phyloP scores from a whole-genome alignment of 129 eudicot genomes.

The Arctium minus region DNA sequence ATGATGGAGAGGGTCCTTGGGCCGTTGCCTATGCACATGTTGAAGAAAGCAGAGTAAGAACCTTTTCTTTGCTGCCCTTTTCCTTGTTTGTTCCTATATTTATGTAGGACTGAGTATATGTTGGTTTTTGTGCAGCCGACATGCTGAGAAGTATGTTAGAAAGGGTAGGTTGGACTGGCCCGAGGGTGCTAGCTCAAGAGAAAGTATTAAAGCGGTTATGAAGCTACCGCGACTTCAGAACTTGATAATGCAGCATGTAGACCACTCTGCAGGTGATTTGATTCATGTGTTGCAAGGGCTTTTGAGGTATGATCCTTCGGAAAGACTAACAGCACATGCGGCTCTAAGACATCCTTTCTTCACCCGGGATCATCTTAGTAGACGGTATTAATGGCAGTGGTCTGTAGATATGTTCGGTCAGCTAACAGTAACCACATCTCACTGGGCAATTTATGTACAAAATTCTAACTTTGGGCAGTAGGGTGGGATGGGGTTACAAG shows the following conservation, averaged over 20 bases:
- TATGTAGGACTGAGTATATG: neutral
- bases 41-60: slow-evolving; percentile 57
- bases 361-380: slow-evolving; percentile 35
- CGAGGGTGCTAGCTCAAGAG: slow-evolving; percentile 58
- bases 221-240: slow-evolving; percentile 66
- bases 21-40: slow-evolving; percentile 54
- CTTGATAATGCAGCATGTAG: slow-evolving; percentile 40
- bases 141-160: slow-evolving; percentile 53
- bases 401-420: neutral
- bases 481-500: neutral
- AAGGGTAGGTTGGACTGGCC: slow-evolving; percentile 62
- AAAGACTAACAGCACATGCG: slow-evolving; percentile 48
- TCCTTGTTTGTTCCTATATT: neutral
- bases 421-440: neutral
- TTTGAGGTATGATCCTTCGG: slow-evolving; percentile 46
- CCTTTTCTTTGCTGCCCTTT: neutral
- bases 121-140: slow-evolving; percentile 28
- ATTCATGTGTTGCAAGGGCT: slow-evolving; percentile 56
- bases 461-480: neutral
- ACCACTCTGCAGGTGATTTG: slow-evolving; percentile 45
- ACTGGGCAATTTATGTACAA: neutral
- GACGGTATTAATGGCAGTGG: slow-evolving; percentile 19
- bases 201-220: slow-evolving; percentile 53
- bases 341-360: slow-evolving; percentile 60
- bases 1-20: slow-evolving; percentile 79